A percentile compares a stretch with the other conserved stretches of the same genome.
Evolutionary conservation across 495 filamentous ascomycete species (phyloP).

Genomic region (Niebla homalea): DNA sequence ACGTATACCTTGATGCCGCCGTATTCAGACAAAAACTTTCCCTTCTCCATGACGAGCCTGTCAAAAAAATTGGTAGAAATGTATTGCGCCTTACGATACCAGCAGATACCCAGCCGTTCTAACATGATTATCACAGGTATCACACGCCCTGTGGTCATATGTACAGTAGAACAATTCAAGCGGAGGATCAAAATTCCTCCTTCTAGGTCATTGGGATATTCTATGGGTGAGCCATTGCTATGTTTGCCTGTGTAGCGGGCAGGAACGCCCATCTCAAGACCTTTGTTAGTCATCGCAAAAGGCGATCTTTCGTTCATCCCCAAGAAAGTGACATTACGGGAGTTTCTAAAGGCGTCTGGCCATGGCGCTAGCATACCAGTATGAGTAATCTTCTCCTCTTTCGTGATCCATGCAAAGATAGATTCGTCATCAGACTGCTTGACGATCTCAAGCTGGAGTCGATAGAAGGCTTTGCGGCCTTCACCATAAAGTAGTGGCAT

Average conservation of each 20-base stretch:
- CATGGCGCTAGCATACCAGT: not conserved
- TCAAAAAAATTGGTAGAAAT: no score
- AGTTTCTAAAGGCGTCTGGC: no score
- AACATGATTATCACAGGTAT: no score
- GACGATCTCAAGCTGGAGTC: constrained; percentile 21
- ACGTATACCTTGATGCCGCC: no score
- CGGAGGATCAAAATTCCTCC: no score
- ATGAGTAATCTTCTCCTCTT: not conserved
- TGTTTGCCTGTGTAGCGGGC: not conserved
- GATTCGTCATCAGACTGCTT: constrained; percentile 10
- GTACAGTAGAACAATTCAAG: no score
- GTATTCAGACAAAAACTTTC: no score
- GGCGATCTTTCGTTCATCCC: not conserved
- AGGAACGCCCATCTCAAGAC: not conserved
- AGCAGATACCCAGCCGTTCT: no score
- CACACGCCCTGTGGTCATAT: no score
- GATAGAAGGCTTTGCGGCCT: constrained; percentile 16
- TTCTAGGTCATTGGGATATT: no score
- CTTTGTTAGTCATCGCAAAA: constrained; percentile 7
- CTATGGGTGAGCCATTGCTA: not conserved
- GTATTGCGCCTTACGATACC: no score
- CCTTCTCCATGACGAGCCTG: no score
- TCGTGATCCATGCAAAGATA: constrained; percentile 14
- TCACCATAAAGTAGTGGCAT: constrained; percentile 26
- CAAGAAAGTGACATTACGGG: not conserved